phyloP scores from a whole-genome alignment of 2,329 filamentous ascomycete species.

The Cladosporium sp. region DNA sequence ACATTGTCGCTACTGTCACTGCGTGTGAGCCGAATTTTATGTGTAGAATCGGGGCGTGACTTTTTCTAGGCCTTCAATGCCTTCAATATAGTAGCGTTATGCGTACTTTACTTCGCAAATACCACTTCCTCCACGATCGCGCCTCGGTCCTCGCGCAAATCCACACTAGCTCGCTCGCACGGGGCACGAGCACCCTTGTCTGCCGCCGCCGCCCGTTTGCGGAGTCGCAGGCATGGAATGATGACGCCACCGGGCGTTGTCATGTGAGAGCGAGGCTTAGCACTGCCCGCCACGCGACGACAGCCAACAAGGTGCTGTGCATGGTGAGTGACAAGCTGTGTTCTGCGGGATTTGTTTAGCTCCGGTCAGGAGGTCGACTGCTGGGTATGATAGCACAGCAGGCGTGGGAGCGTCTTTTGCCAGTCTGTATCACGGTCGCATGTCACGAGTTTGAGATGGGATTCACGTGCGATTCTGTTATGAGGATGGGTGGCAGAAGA shows the following conservation, averaged over 20 bases:
- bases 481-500: neutral
- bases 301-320: neutral
- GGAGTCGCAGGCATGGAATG: neutral
- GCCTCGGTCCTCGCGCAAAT: slow-evolving; percentile 5
- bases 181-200: neutral
- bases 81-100: too few relatives aligned
- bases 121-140: neutral
- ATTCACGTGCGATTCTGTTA: neutral
- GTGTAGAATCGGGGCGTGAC: too few relatives aligned
- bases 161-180: neutral
- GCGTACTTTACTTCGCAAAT: too few relatives aligned
- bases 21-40: too few relatives aligned
- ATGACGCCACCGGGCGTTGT: neutral
- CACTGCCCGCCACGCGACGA: neutral
- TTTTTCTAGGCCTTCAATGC: too few relatives aligned
- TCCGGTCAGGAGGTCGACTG: neutral
- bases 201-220: neutral
- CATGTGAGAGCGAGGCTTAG: slow-evolving; percentile 5
- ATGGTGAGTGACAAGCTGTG: neutral
- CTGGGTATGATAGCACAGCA: neutral
- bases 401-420: neutral
- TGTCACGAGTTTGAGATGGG: neutral
- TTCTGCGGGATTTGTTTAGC: neutral
- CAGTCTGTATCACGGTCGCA: neutral
- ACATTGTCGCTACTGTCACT: slow-evolving; percentile 13